phyloP scores from a whole-genome alignment of 495 filamentous ascomycete species.

The Penicillium tannophilum region DNA sequence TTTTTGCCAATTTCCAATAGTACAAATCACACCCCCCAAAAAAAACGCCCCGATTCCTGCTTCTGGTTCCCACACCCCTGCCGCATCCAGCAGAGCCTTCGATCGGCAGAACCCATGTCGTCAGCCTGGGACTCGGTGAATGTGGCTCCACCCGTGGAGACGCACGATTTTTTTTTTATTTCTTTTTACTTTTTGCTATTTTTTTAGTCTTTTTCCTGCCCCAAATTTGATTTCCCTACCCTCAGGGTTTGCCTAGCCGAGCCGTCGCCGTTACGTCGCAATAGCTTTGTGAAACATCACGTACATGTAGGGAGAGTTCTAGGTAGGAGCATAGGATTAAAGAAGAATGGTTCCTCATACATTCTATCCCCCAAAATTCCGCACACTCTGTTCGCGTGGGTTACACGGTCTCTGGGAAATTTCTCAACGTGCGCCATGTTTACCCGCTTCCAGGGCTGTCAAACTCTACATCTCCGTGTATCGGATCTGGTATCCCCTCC shows the following conservation, averaged over 20 bases:
- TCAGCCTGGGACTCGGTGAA: constrained; percentile 16
- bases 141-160: constrained; percentile 15
- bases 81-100: constrained; percentile 16
- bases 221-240: not conserved
- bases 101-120: constrained; percentile 16
- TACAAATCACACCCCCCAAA: constrained; percentile 5
- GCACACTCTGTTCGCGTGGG: not conserved
- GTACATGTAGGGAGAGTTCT: not conserved
- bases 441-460: constrained; percentile 1
- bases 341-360: not conserved
- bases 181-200: constrained; percentile 4
- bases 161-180: constrained; percentile 4
- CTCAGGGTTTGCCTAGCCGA: constrained; percentile 30
- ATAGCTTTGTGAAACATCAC: constrained; percentile 22
- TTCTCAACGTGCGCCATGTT: not conserved
- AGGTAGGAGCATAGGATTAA: not conserved
- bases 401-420: constrained; percentile 1
- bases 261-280: constrained; percentile 26
- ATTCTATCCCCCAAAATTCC: not conserved
- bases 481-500: constrained; percentile 16
- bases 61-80: constrained; percentile 8
- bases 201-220: constrained; percentile 9
- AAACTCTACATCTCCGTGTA: constrained; percentile 7
- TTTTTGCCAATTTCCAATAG: constrained; percentile 8
- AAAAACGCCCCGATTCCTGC: constrained; percentile 9